phyloP scores from a whole-genome alignment of 345 rosid species.

The Heritiera littoralis region DNA sequence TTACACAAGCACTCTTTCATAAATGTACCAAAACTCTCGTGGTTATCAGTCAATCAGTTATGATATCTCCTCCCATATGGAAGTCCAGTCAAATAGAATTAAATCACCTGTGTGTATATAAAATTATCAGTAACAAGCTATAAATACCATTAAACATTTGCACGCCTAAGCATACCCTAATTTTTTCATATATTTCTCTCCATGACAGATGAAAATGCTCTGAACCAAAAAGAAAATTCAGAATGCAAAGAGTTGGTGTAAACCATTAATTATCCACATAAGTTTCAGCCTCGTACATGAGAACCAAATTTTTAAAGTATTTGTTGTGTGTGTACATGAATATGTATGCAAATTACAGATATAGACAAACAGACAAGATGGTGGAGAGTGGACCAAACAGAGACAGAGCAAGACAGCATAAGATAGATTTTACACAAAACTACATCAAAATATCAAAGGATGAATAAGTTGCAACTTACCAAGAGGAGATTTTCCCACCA shows the following conservation, averaged over 20 bases:
- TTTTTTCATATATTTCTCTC: background rate
- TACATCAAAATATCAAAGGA: background rate
- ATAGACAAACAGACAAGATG: conserved; percentile 10
- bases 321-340: background rate
- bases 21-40: background rate
- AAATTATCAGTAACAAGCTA: background rate
- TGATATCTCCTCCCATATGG: background rate
- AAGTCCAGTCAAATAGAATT: background rate
- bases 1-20: background rate
- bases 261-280: background rate
- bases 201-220: background rate
- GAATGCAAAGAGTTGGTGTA: background rate
- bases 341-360: background rate
- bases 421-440: background rate
- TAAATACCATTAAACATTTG: background rate
- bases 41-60: background rate
- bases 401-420: background rate
- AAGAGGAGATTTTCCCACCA: conserved; percentile 68
- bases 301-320: background rate
- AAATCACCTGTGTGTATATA: background rate
- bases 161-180: background rate
- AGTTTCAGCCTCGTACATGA: background rate
- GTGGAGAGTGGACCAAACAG: background rate
- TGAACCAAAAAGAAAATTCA: background rate
- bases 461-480: conserved; percentile 38